phyloP scores from a whole-genome alignment of 2,329 filamentous ascomycete species.

The Xylaria sp. region DNA sequence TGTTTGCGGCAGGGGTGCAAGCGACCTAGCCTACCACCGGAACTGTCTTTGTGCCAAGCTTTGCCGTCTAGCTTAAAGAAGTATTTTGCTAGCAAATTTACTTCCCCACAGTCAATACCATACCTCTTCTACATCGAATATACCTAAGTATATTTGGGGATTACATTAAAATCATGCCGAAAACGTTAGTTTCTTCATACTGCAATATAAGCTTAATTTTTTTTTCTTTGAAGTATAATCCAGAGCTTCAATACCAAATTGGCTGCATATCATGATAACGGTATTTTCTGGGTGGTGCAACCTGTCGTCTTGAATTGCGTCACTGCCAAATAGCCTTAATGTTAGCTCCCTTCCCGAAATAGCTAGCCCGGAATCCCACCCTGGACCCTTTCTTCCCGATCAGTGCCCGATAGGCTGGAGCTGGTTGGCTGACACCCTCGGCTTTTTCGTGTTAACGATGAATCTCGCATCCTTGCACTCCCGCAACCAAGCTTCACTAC shows the following conservation, averaged over 20 bases:
- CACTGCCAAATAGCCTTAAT: slow-evolving; percentile 4
- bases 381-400: neutral
- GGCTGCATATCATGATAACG: neutral
- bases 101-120: too few relatives aligned
- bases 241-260: neutral
- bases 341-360: slow-evolving; percentile 10
- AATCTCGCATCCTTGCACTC: slow-evolving; percentile 20
- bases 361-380: slow-evolving; percentile 5
- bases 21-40: neutral
- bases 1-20: slow-evolving; percentile 28
- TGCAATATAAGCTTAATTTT: too few relatives aligned
- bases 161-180: neutral
- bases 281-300: neutral
- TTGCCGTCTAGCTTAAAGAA: slow-evolving; percentile 5
- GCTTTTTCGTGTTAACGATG: slow-evolving; percentile 13
- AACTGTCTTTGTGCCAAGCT: neutral
- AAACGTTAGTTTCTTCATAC: too few relatives aligned
- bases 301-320: neutral
- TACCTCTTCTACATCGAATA: too few relatives aligned
- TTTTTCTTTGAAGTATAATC: too few relatives aligned
- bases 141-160: neutral
- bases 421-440: slow-evolving; percentile 23
- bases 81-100: neutral
- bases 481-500: slow-evolving; percentile 5
- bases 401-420: neutral